Conservation (phyloP, 352 stramenopile species). For the Pythium coloratum region DNA sequence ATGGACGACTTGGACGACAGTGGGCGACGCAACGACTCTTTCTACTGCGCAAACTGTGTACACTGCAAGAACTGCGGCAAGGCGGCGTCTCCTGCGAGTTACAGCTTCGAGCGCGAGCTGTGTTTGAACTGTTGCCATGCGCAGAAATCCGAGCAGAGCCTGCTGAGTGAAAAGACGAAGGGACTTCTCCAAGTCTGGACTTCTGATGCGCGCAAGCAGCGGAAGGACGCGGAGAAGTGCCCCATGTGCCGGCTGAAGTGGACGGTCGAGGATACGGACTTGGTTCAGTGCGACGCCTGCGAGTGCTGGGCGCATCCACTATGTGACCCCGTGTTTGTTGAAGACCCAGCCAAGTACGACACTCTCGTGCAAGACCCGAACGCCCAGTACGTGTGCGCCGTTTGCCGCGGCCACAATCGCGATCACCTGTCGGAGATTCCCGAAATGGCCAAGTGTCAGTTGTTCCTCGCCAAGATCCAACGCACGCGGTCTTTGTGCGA, state of each 20-base stretch:
- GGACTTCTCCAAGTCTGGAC: conserved; percentile 64
- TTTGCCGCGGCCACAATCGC: conserved; percentile 65
- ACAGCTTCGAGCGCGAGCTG: conserved; percentile 59
- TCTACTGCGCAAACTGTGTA: conserved; percentile 77
- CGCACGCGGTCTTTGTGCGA: conserved; percentile 57
- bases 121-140: conserved; percentile 64
- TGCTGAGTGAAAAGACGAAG: conserved; percentile 52
- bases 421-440: conserved; percentile 40
- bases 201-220: conserved; percentile 42
- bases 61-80: conserved; percentile 55
- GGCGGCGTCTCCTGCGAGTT: conserved; percentile 44
- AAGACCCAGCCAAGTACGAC: conserved; percentile 64
- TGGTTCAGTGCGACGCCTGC: conserved; percentile 88
- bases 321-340: conserved; percentile 64
- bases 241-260: conserved; percentile 75
- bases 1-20: conserved; percentile 14
- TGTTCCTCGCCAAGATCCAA: conserved; percentile 75
- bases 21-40: conserved; percentile 12
- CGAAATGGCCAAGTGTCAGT: conserved; percentile 62
- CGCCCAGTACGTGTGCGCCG: conserved; percentile 71
- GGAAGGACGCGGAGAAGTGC: conserved; percentile 72
- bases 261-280: conserved; percentile 66
- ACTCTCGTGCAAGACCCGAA: conserved; percentile 61
- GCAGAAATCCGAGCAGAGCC: conserved; percentile 49
- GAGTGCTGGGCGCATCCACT: conserved; percentile 83